These are phyloP conservation scores for Magnaporthiopsis poae DNA, from an alignment of 2,329 filamentous ascomycete species.

Conservation along the genomic window DNA sequence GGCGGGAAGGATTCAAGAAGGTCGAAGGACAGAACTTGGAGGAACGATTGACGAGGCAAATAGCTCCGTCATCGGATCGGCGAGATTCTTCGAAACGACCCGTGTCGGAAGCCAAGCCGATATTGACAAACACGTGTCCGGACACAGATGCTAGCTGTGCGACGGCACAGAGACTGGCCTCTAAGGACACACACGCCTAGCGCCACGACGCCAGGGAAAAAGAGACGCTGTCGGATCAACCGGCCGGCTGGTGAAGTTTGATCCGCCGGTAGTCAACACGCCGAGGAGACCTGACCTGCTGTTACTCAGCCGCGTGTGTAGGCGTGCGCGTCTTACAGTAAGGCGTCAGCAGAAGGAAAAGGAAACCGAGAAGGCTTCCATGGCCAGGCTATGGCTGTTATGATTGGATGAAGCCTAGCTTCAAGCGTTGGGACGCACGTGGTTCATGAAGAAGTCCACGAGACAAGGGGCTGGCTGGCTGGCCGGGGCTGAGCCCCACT, in stretches of 20 bases:
- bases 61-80: background rate
- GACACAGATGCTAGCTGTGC: background rate
- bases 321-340: background rate
- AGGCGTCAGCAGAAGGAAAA: background rate
- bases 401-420: background rate
- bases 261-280: slow-evolving; percentile 5
- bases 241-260: background rate
- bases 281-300: background rate
- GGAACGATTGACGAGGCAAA: background rate
- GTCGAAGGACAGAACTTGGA: too few species aligned
- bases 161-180: background rate
- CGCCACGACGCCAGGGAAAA: too few species aligned
- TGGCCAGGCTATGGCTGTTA: background rate
- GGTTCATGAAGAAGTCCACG: too few species aligned
- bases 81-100: background rate
- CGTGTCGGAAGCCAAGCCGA: background rate
- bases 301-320: background rate
- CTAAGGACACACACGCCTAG: too few species aligned
- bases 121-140: background rate
- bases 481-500: background rate
- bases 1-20: too few species aligned
- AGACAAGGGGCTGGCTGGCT: too few species aligned
- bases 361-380: background rate
- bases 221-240: too few species aligned
- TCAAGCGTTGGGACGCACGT: too few species aligned